Percentiles rank a stretch among this genome's conserved stretches.
Evolutionary conservation across 2,329 filamentous ascomycete genomes (phyloP).

Genomic region (Lecanicillium sp.): DNA sequence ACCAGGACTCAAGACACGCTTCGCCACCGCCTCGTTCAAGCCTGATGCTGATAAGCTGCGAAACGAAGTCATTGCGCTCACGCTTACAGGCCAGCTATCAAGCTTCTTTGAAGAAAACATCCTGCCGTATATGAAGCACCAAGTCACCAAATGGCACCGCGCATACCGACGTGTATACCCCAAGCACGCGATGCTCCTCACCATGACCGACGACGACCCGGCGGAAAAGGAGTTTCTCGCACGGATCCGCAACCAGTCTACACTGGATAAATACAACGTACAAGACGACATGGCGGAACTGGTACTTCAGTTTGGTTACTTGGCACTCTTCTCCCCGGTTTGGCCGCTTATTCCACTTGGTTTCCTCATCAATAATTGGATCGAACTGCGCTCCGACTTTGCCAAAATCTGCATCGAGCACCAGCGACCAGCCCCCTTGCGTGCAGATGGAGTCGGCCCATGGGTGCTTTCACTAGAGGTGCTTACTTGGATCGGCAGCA

Average conservation of each 20-base stretch:
- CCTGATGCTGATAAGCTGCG: conserved; percentile 59
- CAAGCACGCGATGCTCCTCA: conserved; percentile 36
- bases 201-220: conserved; percentile 46
- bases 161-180: conserved; percentile 26
- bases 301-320: conserved; percentile 66
- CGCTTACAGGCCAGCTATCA: conserved; percentile 64
- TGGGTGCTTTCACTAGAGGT: conserved; percentile 63
- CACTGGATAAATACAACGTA: conserved; percentile 63
- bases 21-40: conserved; percentile 48
- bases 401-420: conserved; percentile 70
- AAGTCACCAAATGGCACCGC: conserved; percentile 37
- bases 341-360: conserved; percentile 69
- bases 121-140: conserved; percentile 60
- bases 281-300: conserved; percentile 67
- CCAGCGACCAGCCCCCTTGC: conserved; percentile 60
- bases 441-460: conserved; percentile 66
- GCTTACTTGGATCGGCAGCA: conserved; percentile 63
- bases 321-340: conserved; percentile 65
- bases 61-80: conserved; percentile 69
- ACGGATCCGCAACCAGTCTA: conserved; percentile 58
- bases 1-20: conserved; percentile 35
- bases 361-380: conserved; percentile 70
- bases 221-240: conserved; percentile 58
- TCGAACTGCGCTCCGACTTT: conserved; percentile 69
- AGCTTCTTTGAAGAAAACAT: conserved; percentile 66